Evolutionary conservation across 75 land plant genomes (phyloP), one percentile per base, ranked within the genome.

Genomic region (Chamaecyparis obtusa): DNA sequence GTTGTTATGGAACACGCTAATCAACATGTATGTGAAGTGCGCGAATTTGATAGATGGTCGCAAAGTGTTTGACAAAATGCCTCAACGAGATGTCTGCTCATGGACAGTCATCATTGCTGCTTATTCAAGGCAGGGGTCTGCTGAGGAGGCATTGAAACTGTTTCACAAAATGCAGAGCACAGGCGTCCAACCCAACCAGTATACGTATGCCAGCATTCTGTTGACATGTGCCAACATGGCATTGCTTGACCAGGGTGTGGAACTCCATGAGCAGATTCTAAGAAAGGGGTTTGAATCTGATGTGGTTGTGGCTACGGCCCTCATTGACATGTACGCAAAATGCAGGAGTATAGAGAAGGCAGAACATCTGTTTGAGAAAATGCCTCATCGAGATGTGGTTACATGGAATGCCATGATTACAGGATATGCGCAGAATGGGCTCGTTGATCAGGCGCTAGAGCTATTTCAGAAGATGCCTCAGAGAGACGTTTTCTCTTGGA

Each of bases 361-460:
- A 15, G 87, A 91, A 60, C 82, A 39, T 43, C 88, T 94, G 3
- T 95, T 95, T 86, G 90, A 94, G 85, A n/a, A 79, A 6, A 92
- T 94, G 93, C 51, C 77, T 15, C 80, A 85, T 46, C 91, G 90
- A 60, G 95, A 95, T 85, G 88, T 89, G 14, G 91, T 92, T 19
- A 84, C 94, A 5, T 95, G 95, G 95, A 92, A 92, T 54, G 90
- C 95, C 4, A 94, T 95, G 87, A 94, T 95, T 80, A 89, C 92
- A 9, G 96, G 93, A 17, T 95, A 94, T 88, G 92, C 93, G 19
- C 91, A 93, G 39, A 87, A 91, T 78, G 93, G 94, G 71, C 67
- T 87, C 69, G 93, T 89, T 32, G 84, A 85, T 39, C 92, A 89
- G 69, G 95, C 96, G 13, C 82, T 94, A 8, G 72, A 71, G 27